Base-by-base conservation (phyloP, 2,329 filamentous ascomycete species). In the Nemania sp. region DNA sequence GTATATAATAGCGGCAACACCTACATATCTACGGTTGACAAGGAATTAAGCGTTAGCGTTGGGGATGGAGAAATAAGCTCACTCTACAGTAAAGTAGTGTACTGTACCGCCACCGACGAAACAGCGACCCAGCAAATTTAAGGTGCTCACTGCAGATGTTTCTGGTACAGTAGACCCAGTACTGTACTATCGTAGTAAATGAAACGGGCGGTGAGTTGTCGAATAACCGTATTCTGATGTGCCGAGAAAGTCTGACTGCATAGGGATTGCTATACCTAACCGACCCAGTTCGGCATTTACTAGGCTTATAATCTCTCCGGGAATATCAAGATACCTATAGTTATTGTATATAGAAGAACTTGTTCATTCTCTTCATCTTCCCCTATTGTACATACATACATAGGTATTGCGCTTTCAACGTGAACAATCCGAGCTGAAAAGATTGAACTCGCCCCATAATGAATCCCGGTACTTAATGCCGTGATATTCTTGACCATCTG, bases 101-200 rank as follows among this genome's bases (percentile, higher is more conserved):
- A 53, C 51, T 49, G 27, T 47, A 49, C 24, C 18, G 43, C 20
- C 56, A 47, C 41, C 26, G 13, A 24, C 15, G 6, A 41, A 51
- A 29, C 13, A 29, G 47, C 47, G 27, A 56, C 38, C 45, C 43
- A 27, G 59, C 32, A 52, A 53, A 63, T 66, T 32, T 67, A 69
- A 63, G 64, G 67, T 69, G 67, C 67, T 67, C 64, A 69, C 67
- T 69, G 67, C 67, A 64, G 63, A 62, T 8, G 53, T 26, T 47
- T 38, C 29, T 57, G 18, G 22, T 38, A 22, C 29, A n/a, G 47
- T 41, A 20, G 15, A 4, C 18, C 7, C 22, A 10, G 11, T 51
- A 51, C 20, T 26, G 47, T 51, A 22, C 13, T 20, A 51, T 51
- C 20, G 53, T 43, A 41, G 45, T 45, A 52, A 59, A 41, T 43